phyloP scores from a whole-genome alignment of 805 yeast species.

The Lachancea dasiensis region DNA sequence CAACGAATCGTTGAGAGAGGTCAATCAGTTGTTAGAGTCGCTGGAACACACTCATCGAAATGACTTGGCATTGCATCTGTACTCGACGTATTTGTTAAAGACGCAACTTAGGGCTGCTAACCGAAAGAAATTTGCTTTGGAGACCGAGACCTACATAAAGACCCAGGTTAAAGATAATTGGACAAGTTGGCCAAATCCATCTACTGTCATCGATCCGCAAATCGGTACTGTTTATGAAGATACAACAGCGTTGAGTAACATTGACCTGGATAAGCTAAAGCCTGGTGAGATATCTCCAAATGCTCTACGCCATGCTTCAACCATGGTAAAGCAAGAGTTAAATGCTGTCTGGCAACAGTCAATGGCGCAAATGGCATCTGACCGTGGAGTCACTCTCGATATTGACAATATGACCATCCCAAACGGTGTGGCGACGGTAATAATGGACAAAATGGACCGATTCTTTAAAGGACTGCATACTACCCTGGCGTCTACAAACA shows the following conservation, averaged over 20 bases:
- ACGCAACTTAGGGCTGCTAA: constrained; percentile 24
- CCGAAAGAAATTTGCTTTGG: constrained; percentile 22
- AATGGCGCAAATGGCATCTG: constrained; percentile 17
- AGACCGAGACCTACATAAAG: constrained; percentile 33
- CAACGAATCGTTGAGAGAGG: constrained; percentile 11
- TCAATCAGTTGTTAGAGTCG: constrained; percentile 31
- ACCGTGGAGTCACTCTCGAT: constrained; percentile 18
- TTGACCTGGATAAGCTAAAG: background rate
- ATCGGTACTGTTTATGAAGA: constrained; percentile 25
- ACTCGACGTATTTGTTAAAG: constrained; percentile 43
- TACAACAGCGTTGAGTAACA: background rate
- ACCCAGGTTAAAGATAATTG: constrained; percentile 37
- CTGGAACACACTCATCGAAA: constrained; percentile 46
- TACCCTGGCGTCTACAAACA: constrained; percentile 22
- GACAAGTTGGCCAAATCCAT: constrained; percentile 55
- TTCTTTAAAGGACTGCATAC: constrained; percentile 26
- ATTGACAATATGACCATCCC: constrained; percentile 24
- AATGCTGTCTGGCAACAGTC: constrained; percentile 26
- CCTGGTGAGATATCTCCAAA: constrained; percentile 24
- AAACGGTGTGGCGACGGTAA: constrained; percentile 12
- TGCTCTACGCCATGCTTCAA: constrained; percentile 22
- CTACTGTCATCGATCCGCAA: constrained; percentile 27
- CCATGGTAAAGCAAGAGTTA: constrained; percentile 25
- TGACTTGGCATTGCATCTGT: constrained; percentile 62
- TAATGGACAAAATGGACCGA: constrained; percentile 24